Base-by-base conservation (phyloP, 371 early-diverging fungal genomes). In the Saksenaea vasiformis region DNA sequence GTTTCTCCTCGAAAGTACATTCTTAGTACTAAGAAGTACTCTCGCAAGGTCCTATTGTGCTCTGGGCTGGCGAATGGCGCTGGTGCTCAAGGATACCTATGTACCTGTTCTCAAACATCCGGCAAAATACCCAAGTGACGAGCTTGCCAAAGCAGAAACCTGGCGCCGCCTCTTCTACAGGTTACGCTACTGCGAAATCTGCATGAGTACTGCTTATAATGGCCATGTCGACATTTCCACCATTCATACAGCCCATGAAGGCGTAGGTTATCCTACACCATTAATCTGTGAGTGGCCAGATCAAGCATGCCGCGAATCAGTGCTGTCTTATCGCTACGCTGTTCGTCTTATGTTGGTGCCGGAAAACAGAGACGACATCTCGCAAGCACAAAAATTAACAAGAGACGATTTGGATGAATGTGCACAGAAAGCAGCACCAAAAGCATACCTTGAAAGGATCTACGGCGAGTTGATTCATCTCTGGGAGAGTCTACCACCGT, bases 121-220 rank as follows among this genome's bases (percentile, higher is more conserved):
- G 5, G 11, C 1, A 3, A 22, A 22, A 47, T 22, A 61, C 11
- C 10, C 35, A 35, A 22, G 4, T 10, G 36, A 47, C 3, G 51
- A 62, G n/a, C 38, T 68, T 5, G 44, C 65, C 8, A 56, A 67
- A 15, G 79, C 79, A 11, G 81, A 80, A 36, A 61, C 81, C 0
- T 80, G 78, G 78, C 54, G 77, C 43, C 71, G 81, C 0, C 39
- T 74, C 17, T 80, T 71, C 57, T 78, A 78, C 36, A 56, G 65
- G 3, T 56, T 74, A 8, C 69, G 81, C 4, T 74, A 71, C 47
- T 51, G 73, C 22, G 75, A 77, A 37, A 36, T 76, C 27, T 64
- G 61, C 38, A 28, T 78, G 22, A 67, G 70, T 24, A 67, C 70
- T 35, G 57, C 72, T 24, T 68, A 71, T 11, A 72, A 76, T 36